phyloP scores from a whole-genome alignment of 2,329 filamentous ascomycete genomes.

The Sclerotinia sclerotiorum region DNA sequence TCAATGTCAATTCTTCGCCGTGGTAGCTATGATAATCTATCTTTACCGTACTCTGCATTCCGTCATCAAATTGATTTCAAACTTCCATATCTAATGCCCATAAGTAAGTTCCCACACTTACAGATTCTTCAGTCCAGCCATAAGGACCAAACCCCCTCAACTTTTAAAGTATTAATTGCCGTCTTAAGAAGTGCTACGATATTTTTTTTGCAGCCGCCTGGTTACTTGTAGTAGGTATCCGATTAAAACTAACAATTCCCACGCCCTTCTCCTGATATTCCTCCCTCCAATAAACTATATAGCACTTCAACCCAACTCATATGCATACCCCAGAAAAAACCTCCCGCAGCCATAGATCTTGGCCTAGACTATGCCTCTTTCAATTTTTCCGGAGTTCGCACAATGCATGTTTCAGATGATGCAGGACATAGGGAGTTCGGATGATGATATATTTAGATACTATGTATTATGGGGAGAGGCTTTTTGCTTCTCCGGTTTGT shows the following conservation, averaged over 20 bases:
- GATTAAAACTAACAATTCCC: neutral
- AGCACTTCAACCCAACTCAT: neutral
- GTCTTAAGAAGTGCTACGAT: slow-evolving; percentile 19
- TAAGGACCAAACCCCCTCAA: slow-evolving; percentile 21
- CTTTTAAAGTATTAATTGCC: slow-evolving; percentile 22
- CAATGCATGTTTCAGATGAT: neutral
- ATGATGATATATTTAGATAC: neutral
- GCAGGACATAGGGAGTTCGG: no score
- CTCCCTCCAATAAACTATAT: neutral
- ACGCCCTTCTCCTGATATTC: neutral
- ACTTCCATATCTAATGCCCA: neutral
- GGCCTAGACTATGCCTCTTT: neutral
- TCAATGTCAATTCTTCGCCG: neutral
- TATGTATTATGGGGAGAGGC: neutral
- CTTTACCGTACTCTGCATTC: neutral
- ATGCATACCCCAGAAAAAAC: neutral
- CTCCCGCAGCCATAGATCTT: neutral
- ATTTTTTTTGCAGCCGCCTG: slow-evolving; percentile 18
- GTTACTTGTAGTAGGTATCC: slow-evolving; percentile 14
- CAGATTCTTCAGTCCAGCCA: neutral
- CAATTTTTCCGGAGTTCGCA: neutral
- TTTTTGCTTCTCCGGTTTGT: neutral
- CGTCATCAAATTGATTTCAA: neutral
- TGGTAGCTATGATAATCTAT: neutral
- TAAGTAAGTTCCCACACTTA: neutral